Conservation (phyloP, 1,284 basidiomycete genomes). For the Laetiporus sulphureus region DNA sequence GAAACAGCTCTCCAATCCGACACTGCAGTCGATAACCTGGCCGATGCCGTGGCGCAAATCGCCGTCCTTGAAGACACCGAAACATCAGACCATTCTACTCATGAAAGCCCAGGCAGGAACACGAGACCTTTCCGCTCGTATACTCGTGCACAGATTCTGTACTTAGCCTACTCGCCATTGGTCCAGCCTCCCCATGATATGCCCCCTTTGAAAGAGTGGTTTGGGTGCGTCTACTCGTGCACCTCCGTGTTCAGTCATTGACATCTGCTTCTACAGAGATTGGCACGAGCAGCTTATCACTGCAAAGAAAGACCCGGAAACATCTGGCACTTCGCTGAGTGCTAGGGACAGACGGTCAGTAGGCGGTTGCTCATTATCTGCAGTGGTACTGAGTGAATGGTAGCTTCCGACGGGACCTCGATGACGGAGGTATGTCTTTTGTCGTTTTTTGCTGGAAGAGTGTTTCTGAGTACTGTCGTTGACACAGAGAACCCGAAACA, state of each 20-base stretch:
- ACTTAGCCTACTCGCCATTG: conserved; percentile 69
- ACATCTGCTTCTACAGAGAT: conserved; percentile 28
- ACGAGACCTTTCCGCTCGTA: conserved; percentile 52
- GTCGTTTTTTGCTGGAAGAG: too few relatives aligned
- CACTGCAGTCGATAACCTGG: conserved; percentile 23
- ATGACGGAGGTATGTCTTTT: conserved; percentile 53
- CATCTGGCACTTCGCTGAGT: conserved; percentile 38
- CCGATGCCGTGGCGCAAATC: conserved; percentile 30
- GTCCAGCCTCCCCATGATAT: conserved; percentile 66
- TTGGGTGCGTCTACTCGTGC: conserved; percentile 53
- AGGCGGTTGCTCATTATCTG: conserved; percentile 2
- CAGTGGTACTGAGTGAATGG: conserved; percentile 15
- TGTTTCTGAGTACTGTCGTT: too few relatives aligned
- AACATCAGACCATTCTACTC: conserved; percentile 22
- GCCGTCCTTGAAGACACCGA: conserved; percentile 29
- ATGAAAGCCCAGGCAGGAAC: conserved; percentile 21
- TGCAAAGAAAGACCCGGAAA: conserved; percentile 62
- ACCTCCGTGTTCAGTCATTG: conserved; percentile 14
- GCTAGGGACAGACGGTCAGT: conserved; percentile 57
- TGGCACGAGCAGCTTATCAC: conserved; percentile 57
- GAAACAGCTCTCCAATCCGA: conserved; percentile 10
- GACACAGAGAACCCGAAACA: too few relatives aligned
- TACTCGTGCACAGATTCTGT: conserved; percentile 58
- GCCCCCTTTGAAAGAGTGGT: conserved; percentile 82
- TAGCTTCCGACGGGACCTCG: conserved; percentile 69